Conservation (phyloP, 2,329 filamentous ascomycete genomes). For the Proliferodiscus dingleyae region DNA sequence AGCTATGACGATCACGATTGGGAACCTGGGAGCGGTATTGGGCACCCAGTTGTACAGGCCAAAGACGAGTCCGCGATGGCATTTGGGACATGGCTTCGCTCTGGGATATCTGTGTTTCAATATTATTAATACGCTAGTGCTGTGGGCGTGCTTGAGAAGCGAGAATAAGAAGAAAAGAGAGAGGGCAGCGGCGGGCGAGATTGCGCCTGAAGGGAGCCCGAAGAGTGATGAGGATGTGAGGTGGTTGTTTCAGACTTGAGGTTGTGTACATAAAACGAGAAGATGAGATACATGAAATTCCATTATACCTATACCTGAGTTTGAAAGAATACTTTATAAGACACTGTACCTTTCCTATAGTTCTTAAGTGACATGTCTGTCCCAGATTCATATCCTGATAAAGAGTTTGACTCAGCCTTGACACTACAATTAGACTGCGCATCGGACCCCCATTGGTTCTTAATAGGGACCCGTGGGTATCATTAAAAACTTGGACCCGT, state of each 20-base stretch:
- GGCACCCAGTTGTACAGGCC: slow-evolving; percentile 66
- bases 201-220: slow-evolving; percentile 47
- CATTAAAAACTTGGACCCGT: no score
- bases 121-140: slow-evolving; percentile 44
- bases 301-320: not conserved
- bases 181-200: slow-evolving; percentile 43
- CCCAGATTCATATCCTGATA: no score
- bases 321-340: not conserved
- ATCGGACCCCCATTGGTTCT: no score
- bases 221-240: slow-evolving; percentile 57
- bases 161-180: slow-evolving; percentile 53
- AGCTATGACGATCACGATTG: slow-evolving; percentile 68
- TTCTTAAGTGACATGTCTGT: no score
- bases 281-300: not conserved
- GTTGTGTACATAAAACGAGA: no score
- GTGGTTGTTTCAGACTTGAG: slow-evolving; percentile 56
- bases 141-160: slow-evolving; percentile 50
- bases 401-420: no score
- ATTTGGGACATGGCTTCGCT: slow-evolving; percentile 63
- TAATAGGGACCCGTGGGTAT: no score
- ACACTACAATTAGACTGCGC: no score
- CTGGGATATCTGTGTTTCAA: slow-evolving; percentile 60
- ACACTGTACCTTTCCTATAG: no score
- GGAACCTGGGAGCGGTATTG: slow-evolving; percentile 62
- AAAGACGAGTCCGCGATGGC: slow-evolving; percentile 55